Percentiles rank a stretch among this genome's conserved stretches.
phyloP scores from a whole-genome alignment of 2,329 filamentous ascomycete species.

The Coniochaeta hoffmannii region DNA sequence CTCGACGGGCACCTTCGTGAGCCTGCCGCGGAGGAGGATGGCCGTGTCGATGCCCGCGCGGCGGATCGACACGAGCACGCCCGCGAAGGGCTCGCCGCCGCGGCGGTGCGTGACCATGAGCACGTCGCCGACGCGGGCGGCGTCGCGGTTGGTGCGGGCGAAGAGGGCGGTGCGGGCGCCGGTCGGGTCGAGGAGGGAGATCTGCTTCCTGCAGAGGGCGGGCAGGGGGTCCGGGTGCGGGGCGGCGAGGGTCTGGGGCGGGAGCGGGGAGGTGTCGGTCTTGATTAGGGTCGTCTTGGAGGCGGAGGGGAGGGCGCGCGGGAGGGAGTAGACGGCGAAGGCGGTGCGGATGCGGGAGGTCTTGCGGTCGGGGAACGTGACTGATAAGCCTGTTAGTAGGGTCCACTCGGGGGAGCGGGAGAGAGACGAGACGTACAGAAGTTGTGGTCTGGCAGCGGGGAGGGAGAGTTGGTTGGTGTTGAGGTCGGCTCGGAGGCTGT shows the following conservation, averaged over 20 bases:
- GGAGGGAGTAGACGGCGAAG: constrained; percentile 39
- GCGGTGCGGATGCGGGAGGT: constrained; percentile 27
- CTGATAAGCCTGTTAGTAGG: constrained; percentile 8
- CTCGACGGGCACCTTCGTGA: constrained; percentile 84
- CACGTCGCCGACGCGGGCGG: constrained; percentile 80
- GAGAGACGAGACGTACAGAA: constrained; percentile 15
- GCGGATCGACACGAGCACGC: constrained; percentile 81
- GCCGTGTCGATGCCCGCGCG: constrained; percentile 83
- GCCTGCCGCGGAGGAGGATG: constrained; percentile 75
- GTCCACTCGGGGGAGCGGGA: background rate
- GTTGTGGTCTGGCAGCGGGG: constrained; percentile 9
- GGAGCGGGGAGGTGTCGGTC: constrained; percentile 2
- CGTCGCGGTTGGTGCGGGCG: constrained; percentile 66
- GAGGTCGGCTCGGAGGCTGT: constrained; percentile 22
- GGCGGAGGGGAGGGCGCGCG: constrained; percentile 7
- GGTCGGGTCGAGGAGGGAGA: constrained; percentile 72
- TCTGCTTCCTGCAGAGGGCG: constrained; percentile 59
- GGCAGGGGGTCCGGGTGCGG: constrained; percentile 50
- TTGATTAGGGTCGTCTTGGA: constrained; percentile 3
- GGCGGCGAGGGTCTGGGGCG: constrained; percentile 8
- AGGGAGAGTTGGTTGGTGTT: constrained; percentile 8
- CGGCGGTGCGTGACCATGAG: constrained; percentile 76
- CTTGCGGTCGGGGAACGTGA: constrained; percentile 18
- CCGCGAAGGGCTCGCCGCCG: constrained; percentile 81
- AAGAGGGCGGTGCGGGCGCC: constrained; percentile 79